phyloP scores from a whole-genome alignment of 2,329 filamentous ascomycete genomes.

The Paraphoma sp. region DNA sequence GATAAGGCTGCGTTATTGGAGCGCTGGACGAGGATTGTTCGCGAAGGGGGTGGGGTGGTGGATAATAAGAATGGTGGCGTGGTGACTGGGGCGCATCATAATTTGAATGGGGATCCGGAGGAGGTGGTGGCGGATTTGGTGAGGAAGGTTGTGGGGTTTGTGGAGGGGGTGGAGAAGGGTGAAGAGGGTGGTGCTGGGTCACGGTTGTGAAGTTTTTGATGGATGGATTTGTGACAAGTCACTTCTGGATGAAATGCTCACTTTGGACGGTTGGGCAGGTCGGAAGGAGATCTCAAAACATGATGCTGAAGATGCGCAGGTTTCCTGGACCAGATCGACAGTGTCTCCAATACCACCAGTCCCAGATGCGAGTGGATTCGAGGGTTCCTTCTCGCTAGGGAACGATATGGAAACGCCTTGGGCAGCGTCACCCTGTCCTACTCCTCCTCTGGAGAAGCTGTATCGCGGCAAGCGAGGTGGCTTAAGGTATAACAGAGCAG shows the following conservation, averaged over 20 bases:
- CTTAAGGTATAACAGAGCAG: no score
- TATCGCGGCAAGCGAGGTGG: no score
- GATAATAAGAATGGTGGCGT: slow-evolving; percentile 59
- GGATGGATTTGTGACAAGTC: background rate
- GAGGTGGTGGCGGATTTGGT: slow-evolving; percentile 58
- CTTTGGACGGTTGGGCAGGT: background rate
- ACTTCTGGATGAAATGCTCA: background rate
- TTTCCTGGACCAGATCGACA: no score
- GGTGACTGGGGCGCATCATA: slow-evolving; percentile 59
- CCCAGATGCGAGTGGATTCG: no score
- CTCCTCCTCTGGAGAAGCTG: no score
- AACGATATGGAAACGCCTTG: no score
- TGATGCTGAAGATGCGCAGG: no score
- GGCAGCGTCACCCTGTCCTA: no score
- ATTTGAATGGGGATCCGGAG: slow-evolving; percentile 55
- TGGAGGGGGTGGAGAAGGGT: slow-evolving; percentile 36
- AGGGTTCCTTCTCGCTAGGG: no score
- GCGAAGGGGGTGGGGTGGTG: slow-evolving; percentile 53
- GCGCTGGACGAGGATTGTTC: slow-evolving; percentile 60
- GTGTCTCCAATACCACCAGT: no score
- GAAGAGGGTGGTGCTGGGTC: slow-evolving; percentile 6
- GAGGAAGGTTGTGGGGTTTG: slow-evolving; percentile 58
- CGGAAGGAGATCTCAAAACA: background rate
- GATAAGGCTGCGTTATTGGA: slow-evolving; percentile 65
- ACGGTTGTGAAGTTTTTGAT: slow-evolving; percentile 5